Evolutionary conservation across 2,329 filamentous ascomycete genomes (phyloP), one percentile per base, ranked within the genome.

Genomic region (Fusarium nurragi): DNA sequence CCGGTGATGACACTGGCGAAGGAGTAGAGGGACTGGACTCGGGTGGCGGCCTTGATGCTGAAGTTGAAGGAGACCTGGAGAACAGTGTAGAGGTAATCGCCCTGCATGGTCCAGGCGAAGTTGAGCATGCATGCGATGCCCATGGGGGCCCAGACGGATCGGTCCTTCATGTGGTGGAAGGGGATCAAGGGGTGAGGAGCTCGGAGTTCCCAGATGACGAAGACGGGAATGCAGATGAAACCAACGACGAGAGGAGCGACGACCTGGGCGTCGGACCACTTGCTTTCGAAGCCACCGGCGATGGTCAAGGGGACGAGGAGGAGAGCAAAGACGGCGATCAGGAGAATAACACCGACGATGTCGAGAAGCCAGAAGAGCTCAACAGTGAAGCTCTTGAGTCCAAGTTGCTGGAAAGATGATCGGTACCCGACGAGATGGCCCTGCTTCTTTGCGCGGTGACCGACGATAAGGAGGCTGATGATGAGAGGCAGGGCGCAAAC

Each of bases 11-110:
- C 86, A 21, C 85, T 87, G 46, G 75, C 74, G 67, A 84, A 84
- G 0, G 78, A 81, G 80, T 89, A 90, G 2, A 90, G 79, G 0
- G 84, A 86, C 1, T 79, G 77, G 59, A 90, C 83, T 16, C 87
- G 83, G 1, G 86, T 88, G 4, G 88, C 87, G 10, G 78, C 78
- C 46, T 77, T 78, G 64, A 85, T 73, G 47, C 80, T 83, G 62
- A 89, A 86, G 72, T 88, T 80, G 67, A 90, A 90, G 32, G 81
- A 83, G 18, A 90, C 84, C 12, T 83, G 73, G 2, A 90, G 81
- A 2, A 90, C 83, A 0, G 87, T 88, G 76, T 84, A 90, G 4
- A 90, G 80, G 73, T 84, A 90, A 70, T 89, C 84, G 21, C 83
- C 85, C 73, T 90, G 88, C 74, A 89, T 80, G 60, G 83, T 83